A percentile compares a stretch with the other conserved stretches of the same genome.
These are phyloP conservation scores for Aspergillus sergii DNA, from an alignment of 2,329 filamentous ascomycete species.

Conservation along the genomic window DNA sequence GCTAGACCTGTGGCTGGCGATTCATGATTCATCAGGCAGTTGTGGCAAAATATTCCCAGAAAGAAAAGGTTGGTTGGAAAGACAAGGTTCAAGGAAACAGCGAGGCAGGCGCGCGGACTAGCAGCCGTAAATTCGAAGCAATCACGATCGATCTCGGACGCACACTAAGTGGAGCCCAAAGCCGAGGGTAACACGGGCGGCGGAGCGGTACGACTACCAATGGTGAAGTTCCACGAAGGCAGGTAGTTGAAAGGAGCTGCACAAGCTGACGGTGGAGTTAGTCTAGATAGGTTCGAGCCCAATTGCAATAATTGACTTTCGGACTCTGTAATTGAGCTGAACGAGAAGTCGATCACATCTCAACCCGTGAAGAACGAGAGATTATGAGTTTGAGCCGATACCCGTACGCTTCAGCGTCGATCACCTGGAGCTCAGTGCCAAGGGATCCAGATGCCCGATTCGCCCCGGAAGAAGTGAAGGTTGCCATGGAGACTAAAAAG, in stretches of 20 bases:
- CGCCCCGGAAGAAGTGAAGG: constrained; percentile 15
- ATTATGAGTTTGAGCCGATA: not conserved
- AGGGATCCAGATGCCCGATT: constrained; percentile 22
- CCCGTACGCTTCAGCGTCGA: constrained; percentile 12
- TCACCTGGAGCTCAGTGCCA: constrained; percentile 20
- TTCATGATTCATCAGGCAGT: not conserved
- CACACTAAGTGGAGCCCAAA: not conserved
- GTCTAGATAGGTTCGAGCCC: not conserved
- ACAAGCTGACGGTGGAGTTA: not conserved
- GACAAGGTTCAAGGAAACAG: not conserved
- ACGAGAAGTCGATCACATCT: not conserved
- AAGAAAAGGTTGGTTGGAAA: not conserved
- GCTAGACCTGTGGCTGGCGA: constrained; percentile 1
- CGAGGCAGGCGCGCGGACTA: constrained; percentile 5
- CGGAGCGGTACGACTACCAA: constrained; percentile 14
- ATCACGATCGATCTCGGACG: constrained; percentile 8
- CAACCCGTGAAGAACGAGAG: not conserved
- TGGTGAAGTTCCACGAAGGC: constrained; percentile 17
- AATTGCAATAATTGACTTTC: not conserved
- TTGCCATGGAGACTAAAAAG: constrained; percentile 25
- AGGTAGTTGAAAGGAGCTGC: not conserved
- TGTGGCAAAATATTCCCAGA: not conserved
- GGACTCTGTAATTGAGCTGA: not conserved
- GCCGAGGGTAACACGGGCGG: constrained; percentile 1
- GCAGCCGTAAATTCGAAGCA: constrained; percentile 8